Percentiles rank a stretch among this genome's conserved stretches.
Evolutionary conservation across 129 eudicot species (phyloP).

Genomic region (Apium graveolens): DNA sequence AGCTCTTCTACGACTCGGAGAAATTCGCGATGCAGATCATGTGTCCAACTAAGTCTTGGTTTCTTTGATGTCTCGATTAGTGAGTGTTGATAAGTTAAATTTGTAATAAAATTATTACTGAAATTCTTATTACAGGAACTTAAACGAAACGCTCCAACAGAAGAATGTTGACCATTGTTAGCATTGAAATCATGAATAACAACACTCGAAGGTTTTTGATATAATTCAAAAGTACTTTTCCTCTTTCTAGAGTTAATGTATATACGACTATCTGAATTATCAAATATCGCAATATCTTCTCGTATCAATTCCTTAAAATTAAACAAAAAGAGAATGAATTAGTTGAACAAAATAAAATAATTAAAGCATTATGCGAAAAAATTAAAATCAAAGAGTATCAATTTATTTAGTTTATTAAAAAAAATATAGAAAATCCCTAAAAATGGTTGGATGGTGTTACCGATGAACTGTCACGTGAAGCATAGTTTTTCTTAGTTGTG

Average conservation of each 20-base stretch:
- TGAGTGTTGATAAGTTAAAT: neutral
- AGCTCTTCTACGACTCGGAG: neutral
- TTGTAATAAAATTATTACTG: neutral
- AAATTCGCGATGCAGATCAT: neutral
- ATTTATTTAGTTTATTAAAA: neutral
- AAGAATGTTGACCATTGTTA: neutral
- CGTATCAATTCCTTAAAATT: neutral
- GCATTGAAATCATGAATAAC: neutral
- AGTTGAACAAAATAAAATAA: neutral
- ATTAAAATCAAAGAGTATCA: neutral
- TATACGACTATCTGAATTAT: neutral
- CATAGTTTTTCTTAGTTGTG: neutral
- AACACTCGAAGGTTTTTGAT: neutral
- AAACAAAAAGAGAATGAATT: too few species aligned
- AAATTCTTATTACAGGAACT: neutral
- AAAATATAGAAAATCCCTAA: constrained; percentile 6
- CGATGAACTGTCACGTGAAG: neutral
- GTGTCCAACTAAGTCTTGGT: neutral
- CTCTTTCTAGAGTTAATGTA: too few species aligned
- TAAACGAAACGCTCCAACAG: neutral
- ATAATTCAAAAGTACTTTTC: neutral
- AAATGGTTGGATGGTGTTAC: neutral
- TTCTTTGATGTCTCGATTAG: neutral
- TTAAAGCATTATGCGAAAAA: neutral
- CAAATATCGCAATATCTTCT: too few species aligned